Conservation (phyloP, 2,329 filamentous ascomycete genomes). For the Grosmannia clavigera region DNA sequence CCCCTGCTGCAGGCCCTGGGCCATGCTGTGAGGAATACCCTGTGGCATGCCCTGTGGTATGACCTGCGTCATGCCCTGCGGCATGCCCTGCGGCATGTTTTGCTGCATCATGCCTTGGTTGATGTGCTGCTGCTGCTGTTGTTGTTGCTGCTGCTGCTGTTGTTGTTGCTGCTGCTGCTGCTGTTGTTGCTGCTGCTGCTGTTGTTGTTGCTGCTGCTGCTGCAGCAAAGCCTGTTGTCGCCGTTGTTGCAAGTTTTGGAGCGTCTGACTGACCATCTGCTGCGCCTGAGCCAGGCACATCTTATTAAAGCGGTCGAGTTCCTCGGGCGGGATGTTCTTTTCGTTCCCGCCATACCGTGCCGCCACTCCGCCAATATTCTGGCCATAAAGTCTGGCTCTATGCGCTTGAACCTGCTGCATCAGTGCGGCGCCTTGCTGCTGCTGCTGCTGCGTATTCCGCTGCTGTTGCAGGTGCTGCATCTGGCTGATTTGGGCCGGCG, state of each 20-base stretch:
- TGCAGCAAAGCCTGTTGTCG: slow-evolving; percentile 6
- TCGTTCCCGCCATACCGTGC: slow-evolving; percentile 26
- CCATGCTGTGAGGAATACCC: slow-evolving; percentile 8
- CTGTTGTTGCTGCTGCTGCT: slow-evolving; percentile 16
- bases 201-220: slow-evolving; percentile 13
- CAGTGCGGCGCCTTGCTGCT: slow-evolving; percentile 12
- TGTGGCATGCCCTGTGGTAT: slow-evolving; percentile 9
- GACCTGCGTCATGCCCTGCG: slow-evolving; percentile 4
- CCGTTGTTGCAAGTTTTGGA: slow-evolving; percentile 10
- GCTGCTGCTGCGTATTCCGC: slow-evolving; percentile 13
- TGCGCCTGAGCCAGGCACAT: slow-evolving; percentile 20
- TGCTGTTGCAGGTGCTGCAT: slow-evolving; percentile 16
- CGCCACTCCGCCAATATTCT: slow-evolving; percentile 22
- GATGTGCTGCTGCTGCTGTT: slow-evolving; percentile 18
- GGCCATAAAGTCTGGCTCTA: slow-evolving; percentile 22
- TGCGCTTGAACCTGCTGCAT: not conserved
- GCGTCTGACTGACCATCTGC: slow-evolving; percentile 2
- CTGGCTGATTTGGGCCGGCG: slow-evolving; percentile 17
- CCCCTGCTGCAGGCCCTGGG: slow-evolving; percentile 3
- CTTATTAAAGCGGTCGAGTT: slow-evolving; percentile 31
- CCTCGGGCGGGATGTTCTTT: slow-evolving; percentile 33
- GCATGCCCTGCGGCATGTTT: slow-evolving; percentile 5
- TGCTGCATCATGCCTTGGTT: slow-evolving; percentile 17
- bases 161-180: slow-evolving; percentile 13
- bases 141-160: slow-evolving; percentile 15